phyloP scores from a whole-genome alignment of 352 stramenopile genomes.

The Phytophthora foliorum region DNA sequence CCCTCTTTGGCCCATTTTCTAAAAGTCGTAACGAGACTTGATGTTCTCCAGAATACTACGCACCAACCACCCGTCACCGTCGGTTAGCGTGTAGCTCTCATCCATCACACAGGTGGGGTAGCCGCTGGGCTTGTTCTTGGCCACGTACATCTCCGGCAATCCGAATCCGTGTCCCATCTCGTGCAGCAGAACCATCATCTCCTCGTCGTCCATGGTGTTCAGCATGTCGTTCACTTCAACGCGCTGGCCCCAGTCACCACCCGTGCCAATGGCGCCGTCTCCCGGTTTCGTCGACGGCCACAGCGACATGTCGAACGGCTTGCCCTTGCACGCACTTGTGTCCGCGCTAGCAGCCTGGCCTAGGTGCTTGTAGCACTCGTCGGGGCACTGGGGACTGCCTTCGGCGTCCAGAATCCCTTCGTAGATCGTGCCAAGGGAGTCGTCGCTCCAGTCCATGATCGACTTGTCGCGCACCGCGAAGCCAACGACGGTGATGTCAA shows the following conservation, averaged over 20 bases:
- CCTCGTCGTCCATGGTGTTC: slow-evolving; percentile 27
- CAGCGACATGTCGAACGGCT: slow-evolving; percentile 49
- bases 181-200: slow-evolving; percentile 48
- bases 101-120: slow-evolving; percentile 39
- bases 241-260: slow-evolving; percentile 50
- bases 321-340: slow-evolving; percentile 29
- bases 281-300: slow-evolving; percentile 44
- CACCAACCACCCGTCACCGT: slow-evolving; percentile 28
- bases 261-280: slow-evolving; percentile 34
- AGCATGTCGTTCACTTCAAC: slow-evolving; percentile 54
- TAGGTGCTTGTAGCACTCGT: slow-evolving; percentile 51
- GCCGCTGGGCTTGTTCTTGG: slow-evolving; percentile 26
- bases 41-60: slow-evolving; percentile 34
- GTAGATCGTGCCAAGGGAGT: slow-evolving; percentile 51
- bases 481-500: slow-evolving; percentile 47
- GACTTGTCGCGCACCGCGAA: slow-evolving; percentile 42
- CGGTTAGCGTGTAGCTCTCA: slow-evolving; percentile 7
- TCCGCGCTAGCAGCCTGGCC: slow-evolving; percentile 29
- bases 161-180: slow-evolving; percentile 57
- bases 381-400: slow-evolving; percentile 42
- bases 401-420: slow-evolving; percentile 36
- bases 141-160: slow-evolving; percentile 39
- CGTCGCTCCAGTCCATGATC: slow-evolving; percentile 50
- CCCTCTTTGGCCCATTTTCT: background rate
- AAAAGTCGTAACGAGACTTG: slow-evolving; percentile 25